Conservation (phyloP, 371 early-diverging fungal species). For the Mortierella sp. region DNA sequence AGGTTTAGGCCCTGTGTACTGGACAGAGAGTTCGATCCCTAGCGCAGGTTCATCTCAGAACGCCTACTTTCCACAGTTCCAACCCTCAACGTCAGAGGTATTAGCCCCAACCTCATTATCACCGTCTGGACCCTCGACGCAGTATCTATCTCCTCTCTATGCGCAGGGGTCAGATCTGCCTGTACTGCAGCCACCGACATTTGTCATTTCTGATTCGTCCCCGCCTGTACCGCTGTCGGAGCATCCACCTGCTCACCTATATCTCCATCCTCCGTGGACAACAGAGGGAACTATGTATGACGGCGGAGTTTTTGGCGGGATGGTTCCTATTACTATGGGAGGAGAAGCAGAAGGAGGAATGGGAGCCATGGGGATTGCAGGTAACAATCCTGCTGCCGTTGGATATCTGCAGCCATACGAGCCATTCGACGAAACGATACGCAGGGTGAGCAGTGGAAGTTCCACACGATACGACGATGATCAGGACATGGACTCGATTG, state of each 20-base stretch:
- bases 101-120: conserved; percentile 1
- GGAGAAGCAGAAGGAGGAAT: neutral
- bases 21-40: conserved; percentile 1
- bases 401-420: conserved; percentile 8
- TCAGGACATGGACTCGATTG: conserved; percentile 33
- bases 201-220: conserved; percentile 19
- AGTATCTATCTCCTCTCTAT: neutral
- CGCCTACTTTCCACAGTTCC: conserved; percentile 5
- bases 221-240: conserved; percentile 4
- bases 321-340: neutral
- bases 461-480: conserved; percentile 28
- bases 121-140: neutral
- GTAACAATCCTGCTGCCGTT: neutral
- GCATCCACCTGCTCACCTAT: conserved; percentile 2
- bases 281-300: neutral
- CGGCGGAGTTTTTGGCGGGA: neutral
- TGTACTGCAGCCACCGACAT: neutral
- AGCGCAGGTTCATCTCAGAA: neutral
- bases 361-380: neutral
- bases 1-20: neutral
- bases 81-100: conserved; percentile 1
- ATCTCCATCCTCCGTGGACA: neutral
- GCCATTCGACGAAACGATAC: conserved; percentile 2
- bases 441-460: conserved; percentile 11
- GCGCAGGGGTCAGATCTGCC: neutral